Percentiles rank a stretch among this genome's conserved stretches.
Evolutionary conservation across 73 alveolate genomes (phyloP).

Genomic region (Paramecium bursaria): DNA sequence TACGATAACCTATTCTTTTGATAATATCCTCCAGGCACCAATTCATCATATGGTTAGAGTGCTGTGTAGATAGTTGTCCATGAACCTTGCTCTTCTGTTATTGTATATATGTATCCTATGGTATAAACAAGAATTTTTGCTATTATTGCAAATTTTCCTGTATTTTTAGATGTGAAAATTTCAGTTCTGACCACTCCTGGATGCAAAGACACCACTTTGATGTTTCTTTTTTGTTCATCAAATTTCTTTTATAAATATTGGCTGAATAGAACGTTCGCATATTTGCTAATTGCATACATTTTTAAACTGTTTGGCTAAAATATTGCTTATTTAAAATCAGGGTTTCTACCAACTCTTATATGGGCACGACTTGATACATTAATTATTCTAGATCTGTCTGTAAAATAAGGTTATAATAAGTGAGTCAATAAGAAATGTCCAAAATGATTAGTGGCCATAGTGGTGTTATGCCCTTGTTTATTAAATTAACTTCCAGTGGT

Average conservation of each 20-base stretch:
- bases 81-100: constrained; percentile 50
- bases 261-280: constrained; percentile 55
- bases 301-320: constrained; percentile 1
- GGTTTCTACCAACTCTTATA: not conserved
- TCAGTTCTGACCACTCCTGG: constrained; percentile 43
- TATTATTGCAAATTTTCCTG: not conserved
- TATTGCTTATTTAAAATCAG: constrained; percentile 33
- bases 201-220: constrained; percentile 30
- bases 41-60: constrained; percentile 1
- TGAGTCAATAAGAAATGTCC: constrained; percentile 66
- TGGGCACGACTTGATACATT: constrained; percentile 68
- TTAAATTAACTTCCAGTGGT: not conserved
- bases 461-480: not conserved
- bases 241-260: constrained; percentile 37
- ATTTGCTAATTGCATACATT: constrained; percentile 51
- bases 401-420: constrained; percentile 10
- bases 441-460: constrained; percentile 63
- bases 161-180: not conserved
- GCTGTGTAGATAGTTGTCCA: constrained; percentile 36
- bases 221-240: constrained; percentile 33
- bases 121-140: not conserved
- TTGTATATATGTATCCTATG: not conserved
- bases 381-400: constrained; percentile 56
- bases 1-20: constrained; percentile 16
- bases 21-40: constrained; percentile 53